Base-by-base conservation (phyloP, 441 rosid species). In the Syzygium syzygioides region DNA sequence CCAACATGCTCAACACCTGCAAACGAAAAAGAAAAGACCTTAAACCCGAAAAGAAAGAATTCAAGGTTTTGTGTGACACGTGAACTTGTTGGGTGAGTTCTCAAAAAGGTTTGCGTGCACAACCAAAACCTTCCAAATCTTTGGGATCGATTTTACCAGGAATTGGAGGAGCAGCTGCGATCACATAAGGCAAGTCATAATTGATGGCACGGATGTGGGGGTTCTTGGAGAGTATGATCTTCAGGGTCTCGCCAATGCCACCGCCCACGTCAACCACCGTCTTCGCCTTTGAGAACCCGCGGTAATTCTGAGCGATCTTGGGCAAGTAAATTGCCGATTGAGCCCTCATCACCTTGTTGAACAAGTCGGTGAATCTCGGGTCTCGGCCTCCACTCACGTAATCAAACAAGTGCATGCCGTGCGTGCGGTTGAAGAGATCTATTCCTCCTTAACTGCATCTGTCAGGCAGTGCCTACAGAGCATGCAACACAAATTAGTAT, bases 211-310 rank as follows among this genome's bases (percentile, higher is more conserved):
- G 79, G 57, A 90, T 87, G 48, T 71, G 55, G 34, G 90, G 90
- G 48, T 89, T 87, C 19, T 50, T 41, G 55, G 90, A 50, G 52
- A 87, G 20, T 20, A 90, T 87, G 48, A 3, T 15, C 4, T 45
- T 45, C 32, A 90, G 84, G n/a, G 55, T 30, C 23, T 50, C 85
- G 14, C 90, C 92, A 5, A 55, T 9, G 25, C 90, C 90, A 34
- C 89, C 92, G 4, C 88, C 92, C n/a, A 89, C 90, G 23, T 89
- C 92, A 13, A 90, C 41, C 86, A 88, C n/a, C 25, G 60, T 84
- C 55, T 26, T 80, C 41, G 52, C 86, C 55, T 64, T 86, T 48
- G 84, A 37, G 14, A 88, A 88, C 19, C 90, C 89, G 5, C 79
- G 20, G 56, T 90, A 90, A 15, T 28, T 48, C n/a, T 85, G 85